Conservation (phyloP, 116 monocot species). For the Iris pallida region DNA sequence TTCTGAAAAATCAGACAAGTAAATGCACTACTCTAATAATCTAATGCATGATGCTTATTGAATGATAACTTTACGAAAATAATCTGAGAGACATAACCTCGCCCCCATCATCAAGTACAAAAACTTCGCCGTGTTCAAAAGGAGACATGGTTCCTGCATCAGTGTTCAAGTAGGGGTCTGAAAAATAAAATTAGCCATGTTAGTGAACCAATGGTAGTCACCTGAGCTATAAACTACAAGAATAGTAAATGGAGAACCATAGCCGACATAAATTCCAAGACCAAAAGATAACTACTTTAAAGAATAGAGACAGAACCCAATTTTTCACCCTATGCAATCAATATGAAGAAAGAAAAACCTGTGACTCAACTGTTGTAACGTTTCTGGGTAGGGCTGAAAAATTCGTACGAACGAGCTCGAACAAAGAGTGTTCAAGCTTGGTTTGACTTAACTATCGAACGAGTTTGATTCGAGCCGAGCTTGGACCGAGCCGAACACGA, state of each 20-base stretch:
- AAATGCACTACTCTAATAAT: too few species aligned
- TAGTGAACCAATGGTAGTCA: background rate
- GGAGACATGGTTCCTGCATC: slow-evolving; percentile 81
- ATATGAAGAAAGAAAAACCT: too few species aligned
- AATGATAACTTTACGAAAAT: background rate
- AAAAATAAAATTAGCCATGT: background rate
- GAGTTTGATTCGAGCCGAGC: too few species aligned
- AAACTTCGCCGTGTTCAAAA: slow-evolving; percentile 75
- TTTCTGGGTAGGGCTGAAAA: too few species aligned
- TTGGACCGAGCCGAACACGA: too few species aligned
- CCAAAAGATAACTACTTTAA: background rate
- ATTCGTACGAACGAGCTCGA: too few species aligned
- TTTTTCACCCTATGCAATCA: too few species aligned
- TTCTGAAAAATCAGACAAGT: too few species aligned
- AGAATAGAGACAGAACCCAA: background rate
- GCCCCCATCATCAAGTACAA: slow-evolving; percentile 81
- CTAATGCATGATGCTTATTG: background rate
- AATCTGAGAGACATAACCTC: slow-evolving; percentile 34
- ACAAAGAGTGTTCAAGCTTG: too few species aligned
- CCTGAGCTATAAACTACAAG: background rate
- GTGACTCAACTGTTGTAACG: too few species aligned
- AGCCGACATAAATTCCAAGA: background rate
- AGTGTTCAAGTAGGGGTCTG: slow-evolving; percentile 69
- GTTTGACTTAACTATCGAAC: too few species aligned
- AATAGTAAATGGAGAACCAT: background rate